Percentiles rank a stretch among this genome's conserved stretches.
Conservation (phyloP, 768 basidiomycete species). For the Gymnopilus junonius region DNA sequence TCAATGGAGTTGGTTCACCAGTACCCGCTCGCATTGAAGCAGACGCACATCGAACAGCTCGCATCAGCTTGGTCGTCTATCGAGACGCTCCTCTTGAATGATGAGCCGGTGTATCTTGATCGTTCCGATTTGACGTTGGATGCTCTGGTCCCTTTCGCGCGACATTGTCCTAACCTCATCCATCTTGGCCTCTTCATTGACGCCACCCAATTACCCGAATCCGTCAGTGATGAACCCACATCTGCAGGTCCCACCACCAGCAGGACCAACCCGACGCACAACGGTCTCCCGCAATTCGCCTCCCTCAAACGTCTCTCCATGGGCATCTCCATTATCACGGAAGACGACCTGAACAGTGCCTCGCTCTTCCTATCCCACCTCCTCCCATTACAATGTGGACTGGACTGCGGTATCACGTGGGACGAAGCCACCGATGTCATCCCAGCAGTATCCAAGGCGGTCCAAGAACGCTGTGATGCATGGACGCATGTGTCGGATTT, state of each 20-base stretch:
- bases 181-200: constrained; percentile 48
- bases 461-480: constrained; percentile 26
- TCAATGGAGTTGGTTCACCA: constrained; percentile 44
- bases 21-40: constrained; percentile 40
- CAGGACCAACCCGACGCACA: constrained; percentile 19
- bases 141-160: constrained; percentile 45
- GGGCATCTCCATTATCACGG: constrained; percentile 50
- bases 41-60: constrained; percentile 48
- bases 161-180: constrained; percentile 41
- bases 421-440: constrained; percentile 21
- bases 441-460: constrained; percentile 8
- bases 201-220: no score
- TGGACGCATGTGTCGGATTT: constrained; percentile 49
- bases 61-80: constrained; percentile 50
- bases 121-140: constrained; percentile 38
- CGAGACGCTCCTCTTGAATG: constrained; percentile 48
- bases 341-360: constrained; percentile 41
- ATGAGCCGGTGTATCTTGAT: constrained; percentile 42
- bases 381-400: constrained; percentile 43
- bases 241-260: constrained; percentile 25
- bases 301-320: constrained; percentile 44
- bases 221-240: not conserved
- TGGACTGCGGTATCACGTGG: constrained; percentile 59
- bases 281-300: constrained; percentile 29
- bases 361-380: constrained; percentile 59